Evolutionary conservation across 208 protist species (phyloP), one percentile per base, ranked within the genome.

Genomic region (Acanthamoeba lenticulata): DNA sequence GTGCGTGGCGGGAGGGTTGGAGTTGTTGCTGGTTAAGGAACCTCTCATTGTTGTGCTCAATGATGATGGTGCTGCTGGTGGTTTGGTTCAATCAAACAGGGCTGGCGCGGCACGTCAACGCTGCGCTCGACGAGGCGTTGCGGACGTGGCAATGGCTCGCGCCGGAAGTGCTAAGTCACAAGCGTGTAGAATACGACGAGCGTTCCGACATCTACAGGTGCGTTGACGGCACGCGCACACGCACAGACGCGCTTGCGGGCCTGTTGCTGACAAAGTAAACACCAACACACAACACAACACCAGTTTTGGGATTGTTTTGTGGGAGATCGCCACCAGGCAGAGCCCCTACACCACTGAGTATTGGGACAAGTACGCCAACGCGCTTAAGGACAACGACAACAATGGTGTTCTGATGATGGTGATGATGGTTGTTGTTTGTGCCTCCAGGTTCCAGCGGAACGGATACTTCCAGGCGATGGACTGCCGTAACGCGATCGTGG

Each of bases 81-180:
- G 52, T n/a, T 24, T 57, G 52, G 52, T 49, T 57, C 19, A 21
- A 21, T 3, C 19, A 21, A 21, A 1, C 62, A 72, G 62, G 62
- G n/a, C 27, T 88, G 44, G 79, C 79, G 13, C 79, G 40, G 13
- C 79, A 88, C 32, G 79, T 88, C 79, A 40, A 88, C n/a, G 9
- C 79, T 17, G 27, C 29, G 9, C 45, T 88, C 13, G 32, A 88
- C 45, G 79, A 88, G 38, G 79, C 32, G 27, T 29, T 88, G 45
- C 45, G 32, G 32, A 88, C 79, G 5, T 88, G 79, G 79, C 79
- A 88, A 34, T 95, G 94, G 94, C 79, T 52, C n/a, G 44, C n/a
- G 27, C 44, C 42, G 29, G 79, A 88, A 42, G 45, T 88, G 42
- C 34, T 88, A 34, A 34, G 45, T 34, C 45, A 88, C 45, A 40